Conservation (phyloP, 306 rosid genomes). For the Quercus variabilis region DNA sequence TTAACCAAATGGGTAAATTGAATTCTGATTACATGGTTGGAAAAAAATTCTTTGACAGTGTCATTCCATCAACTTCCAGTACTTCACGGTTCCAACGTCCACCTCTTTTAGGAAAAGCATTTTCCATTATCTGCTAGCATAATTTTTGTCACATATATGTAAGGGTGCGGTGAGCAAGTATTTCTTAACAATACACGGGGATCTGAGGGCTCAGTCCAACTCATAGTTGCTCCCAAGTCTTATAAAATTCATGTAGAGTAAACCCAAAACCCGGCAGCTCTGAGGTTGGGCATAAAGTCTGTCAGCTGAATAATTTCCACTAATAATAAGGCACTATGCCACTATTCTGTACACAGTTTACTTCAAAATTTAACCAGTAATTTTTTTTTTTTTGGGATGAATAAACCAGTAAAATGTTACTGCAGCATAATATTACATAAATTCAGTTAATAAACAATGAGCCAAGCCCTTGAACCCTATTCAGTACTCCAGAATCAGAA, state of each 20-base stretch:
- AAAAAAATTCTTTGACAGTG: too few relatives aligned
- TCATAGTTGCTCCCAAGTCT: not conserved
- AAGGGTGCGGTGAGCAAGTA: too few relatives aligned
- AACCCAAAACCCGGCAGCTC: not conserved
- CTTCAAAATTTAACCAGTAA: not conserved
- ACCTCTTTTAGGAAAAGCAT: too few relatives aligned
- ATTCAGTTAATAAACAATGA: not conserved
- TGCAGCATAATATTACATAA: not conserved
- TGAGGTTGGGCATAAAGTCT: not conserved
- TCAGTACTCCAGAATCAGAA: not conserved
- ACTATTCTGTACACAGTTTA: not conserved
- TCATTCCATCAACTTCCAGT: too few relatives aligned
- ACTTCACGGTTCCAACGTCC: too few relatives aligned
- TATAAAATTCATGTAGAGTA: not conserved
- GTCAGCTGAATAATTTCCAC: not conserved
- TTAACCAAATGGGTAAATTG: too few relatives aligned
- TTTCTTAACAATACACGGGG: not conserved
- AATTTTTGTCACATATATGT: too few relatives aligned
- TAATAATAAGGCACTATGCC: not conserved
- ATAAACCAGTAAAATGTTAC: not conserved
- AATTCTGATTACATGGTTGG: too few relatives aligned
- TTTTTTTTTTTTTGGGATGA: too few relatives aligned
- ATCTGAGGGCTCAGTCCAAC: not conserved
- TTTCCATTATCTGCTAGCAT: too few relatives aligned
- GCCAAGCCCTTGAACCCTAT: not conserved